A percentile compares a stretch with the other conserved stretches of the same genome.
phyloP scores from a whole-genome alignment of 164 flowering plant genomes.

The Santalum album region DNA sequence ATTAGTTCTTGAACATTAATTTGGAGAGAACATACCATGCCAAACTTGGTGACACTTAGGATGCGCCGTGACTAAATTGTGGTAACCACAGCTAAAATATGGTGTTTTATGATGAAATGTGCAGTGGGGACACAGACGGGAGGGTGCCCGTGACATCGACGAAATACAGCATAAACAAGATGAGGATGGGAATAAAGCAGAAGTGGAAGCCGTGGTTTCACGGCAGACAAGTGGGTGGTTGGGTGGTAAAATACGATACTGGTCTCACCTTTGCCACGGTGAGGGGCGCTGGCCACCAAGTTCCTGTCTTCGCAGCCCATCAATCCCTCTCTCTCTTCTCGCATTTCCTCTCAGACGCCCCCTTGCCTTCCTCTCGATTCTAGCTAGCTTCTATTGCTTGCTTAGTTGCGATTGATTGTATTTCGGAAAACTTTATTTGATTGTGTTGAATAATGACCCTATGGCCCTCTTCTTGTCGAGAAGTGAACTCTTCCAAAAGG shows the following conservation, averaged over 20 bases:
- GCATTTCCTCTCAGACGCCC: slow-evolving; percentile 26
- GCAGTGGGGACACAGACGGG: slow-evolving; percentile 46
- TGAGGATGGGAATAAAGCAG: slow-evolving; percentile 14
- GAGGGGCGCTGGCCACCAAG: slow-evolving; percentile 56
- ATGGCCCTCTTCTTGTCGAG: too few relatives aligned
- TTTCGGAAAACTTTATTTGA: too few relatives aligned
- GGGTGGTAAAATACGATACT: slow-evolving; percentile 31
- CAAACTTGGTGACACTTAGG: too few relatives aligned
- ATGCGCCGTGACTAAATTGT: too few relatives aligned
- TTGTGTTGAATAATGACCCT: too few relatives aligned
- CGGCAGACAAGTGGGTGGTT: slow-evolving; percentile 36
- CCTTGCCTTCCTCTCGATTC: slow-evolving; percentile 26
- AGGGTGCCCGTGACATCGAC: slow-evolving; percentile 28
- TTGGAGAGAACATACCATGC: too few relatives aligned
- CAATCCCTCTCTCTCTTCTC: slow-evolving; percentile 39
- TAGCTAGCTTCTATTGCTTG: not conserved
- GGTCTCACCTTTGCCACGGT: slow-evolving; percentile 39
- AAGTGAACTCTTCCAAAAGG: too few relatives aligned
- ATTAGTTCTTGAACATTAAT: too few relatives aligned
- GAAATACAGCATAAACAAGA: slow-evolving; percentile 19
- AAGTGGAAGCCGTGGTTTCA: slow-evolving; percentile 39
- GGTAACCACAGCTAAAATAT: too few relatives aligned
- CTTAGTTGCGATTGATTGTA: too few relatives aligned
- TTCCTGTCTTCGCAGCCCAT: slow-evolving; percentile 30
- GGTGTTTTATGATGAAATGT: not conserved